A percentile compares a stretch with the other conserved stretches of the same genome.
Conservation (phyloP, 1,284 basidiomycete genomes). For the Trichosporon faecale region DNA sequence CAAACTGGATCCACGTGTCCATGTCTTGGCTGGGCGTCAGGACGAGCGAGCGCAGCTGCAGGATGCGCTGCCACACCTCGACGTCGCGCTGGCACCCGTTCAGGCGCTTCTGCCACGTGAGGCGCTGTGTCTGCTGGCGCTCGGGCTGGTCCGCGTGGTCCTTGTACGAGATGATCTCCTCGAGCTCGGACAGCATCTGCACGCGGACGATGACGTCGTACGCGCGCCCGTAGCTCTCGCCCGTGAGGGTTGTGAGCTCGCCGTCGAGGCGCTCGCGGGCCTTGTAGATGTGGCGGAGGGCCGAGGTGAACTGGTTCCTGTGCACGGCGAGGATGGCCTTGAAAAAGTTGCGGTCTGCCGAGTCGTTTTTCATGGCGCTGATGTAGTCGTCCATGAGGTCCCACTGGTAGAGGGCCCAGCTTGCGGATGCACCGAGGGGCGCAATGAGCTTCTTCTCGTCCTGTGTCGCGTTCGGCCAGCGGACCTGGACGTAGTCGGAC, state of each 20-base stretch:
- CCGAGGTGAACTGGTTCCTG: slow-evolving; percentile 90
- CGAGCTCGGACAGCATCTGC: slow-evolving; percentile 97
- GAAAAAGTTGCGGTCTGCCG: slow-evolving; percentile 93
- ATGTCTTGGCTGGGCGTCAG: slow-evolving; percentile 91
- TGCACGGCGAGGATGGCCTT: slow-evolving; percentile 93
- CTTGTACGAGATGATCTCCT: slow-evolving; percentile 97
- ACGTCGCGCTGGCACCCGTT: slow-evolving; percentile 98
- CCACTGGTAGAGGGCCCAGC: slow-evolving; percentile 97
- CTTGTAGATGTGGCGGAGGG: slow-evolving; percentile 83
- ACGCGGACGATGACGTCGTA: slow-evolving; percentile 97
- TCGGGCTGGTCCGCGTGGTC: slow-evolving; percentile 91
- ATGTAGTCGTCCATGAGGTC: slow-evolving; percentile 99
- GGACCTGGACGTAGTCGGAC: slow-evolving; percentile 79
- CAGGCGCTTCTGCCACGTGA: slow-evolving; percentile 90
- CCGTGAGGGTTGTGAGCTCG: slow-evolving; percentile 86
- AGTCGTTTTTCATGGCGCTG: slow-evolving; percentile 86
- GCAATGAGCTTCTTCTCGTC: slow-evolving; percentile 90
- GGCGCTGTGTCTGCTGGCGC: slow-evolving; percentile 76
- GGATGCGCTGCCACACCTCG: slow-evolving; percentile 97
- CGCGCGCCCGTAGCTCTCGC: slow-evolving; percentile 92
- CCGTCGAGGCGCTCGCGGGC: slow-evolving; percentile 92
- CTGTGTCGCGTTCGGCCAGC: slow-evolving; percentile 78
- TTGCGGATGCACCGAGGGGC: slow-evolving; percentile 93
- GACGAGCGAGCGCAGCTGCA: slow-evolving; percentile 93
- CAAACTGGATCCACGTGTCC: slow-evolving; percentile 95